A percentile compares a stretch with the other conserved stretches of the same genome.
Conservation (phyloP, 371 early-diverging fungal genomes). For the Apophysomyces trapeziformis region DNA sequence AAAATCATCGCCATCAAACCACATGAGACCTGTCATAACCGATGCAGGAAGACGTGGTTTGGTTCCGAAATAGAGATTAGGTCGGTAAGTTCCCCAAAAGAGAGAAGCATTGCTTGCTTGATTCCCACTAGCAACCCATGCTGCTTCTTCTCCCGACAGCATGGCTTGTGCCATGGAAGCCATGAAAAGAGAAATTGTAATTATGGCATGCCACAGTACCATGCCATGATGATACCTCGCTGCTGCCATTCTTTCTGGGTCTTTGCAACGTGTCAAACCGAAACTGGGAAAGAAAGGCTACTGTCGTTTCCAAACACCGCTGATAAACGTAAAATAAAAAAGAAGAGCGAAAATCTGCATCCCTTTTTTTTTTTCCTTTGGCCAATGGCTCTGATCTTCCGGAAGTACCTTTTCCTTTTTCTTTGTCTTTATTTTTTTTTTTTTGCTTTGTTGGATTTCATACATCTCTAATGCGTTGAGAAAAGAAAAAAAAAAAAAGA, state of each 20-base stretch:
- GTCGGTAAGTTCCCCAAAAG: constrained; percentile 94
- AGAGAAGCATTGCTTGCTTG: constrained; percentile 45
- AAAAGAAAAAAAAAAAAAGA: neutral
- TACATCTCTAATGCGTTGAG: neutral
- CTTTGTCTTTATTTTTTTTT: too few relatives aligned
- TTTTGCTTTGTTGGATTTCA: neutral
- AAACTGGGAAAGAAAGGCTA: neutral
- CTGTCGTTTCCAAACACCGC: neutral
- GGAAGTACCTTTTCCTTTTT: too few relatives aligned
- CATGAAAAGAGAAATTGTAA: neutral
- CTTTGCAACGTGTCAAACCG: neutral
- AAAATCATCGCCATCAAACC: constrained; percentile 79
- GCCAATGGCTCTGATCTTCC: too few relatives aligned
- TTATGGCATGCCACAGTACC: neutral
- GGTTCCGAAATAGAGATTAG: constrained; percentile 95
- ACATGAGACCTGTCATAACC: constrained; percentile 89
- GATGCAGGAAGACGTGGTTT: constrained; percentile 80
- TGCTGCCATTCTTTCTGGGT: neutral
- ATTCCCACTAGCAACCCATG: constrained; percentile 17
- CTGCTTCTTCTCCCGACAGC: constrained; percentile 13
- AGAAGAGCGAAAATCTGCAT: too few relatives aligned
- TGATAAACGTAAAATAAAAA: neutral
- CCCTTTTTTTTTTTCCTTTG: too few relatives aligned
- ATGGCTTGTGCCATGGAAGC: neutral
- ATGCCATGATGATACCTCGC: neutral